Conservation (phyloP, 1,284 basidiomycete genomes). For the Sanghuangporus sanghuang region DNA sequence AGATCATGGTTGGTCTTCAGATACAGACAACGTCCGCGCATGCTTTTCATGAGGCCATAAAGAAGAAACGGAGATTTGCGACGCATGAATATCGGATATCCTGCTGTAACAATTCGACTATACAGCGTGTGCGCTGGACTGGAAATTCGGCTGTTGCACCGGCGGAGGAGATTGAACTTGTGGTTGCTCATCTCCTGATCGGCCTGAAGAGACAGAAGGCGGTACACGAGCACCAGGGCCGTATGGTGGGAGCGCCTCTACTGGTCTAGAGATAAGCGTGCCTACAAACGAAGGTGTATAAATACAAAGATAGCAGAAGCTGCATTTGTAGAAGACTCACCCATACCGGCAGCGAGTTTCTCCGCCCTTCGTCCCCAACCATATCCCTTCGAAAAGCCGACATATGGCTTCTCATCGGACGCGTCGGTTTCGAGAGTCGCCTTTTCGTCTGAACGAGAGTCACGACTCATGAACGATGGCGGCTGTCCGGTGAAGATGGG, state of each 20-base stretch:
- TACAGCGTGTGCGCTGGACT: constrained; percentile 8
- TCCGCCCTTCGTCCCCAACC: constrained; percentile 13
- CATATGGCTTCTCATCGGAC: not conserved
- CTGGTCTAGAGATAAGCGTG: constrained; percentile 47
- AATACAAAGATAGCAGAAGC: not conserved
- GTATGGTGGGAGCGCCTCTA: constrained; percentile 56
- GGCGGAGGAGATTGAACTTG: not conserved
- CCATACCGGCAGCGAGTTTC: constrained; percentile 37
- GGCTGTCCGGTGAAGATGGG: constrained; percentile 39
- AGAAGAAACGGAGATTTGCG: not conserved
- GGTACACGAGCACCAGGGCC: constrained; percentile 18
- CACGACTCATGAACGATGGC: constrained; percentile 28
- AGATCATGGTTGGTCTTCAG: not conserved
- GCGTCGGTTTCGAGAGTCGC: not conserved
- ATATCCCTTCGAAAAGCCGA: constrained; percentile 3
- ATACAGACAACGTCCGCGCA: not conserved
- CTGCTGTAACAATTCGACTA: not conserved
- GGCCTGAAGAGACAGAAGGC: not conserved
- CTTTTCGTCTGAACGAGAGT: not conserved
- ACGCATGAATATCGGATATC: not conserved
- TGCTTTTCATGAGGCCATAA: not conserved
- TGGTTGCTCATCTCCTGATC: not conserved
- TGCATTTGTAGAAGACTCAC: constrained; percentile 29
- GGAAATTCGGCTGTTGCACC: constrained; percentile 8
- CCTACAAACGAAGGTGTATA: constrained; percentile 25